Percentiles rank a stretch among this genome's conserved stretches.
phyloP scores from a whole-genome alignment of 2,329 filamentous ascomycete genomes.

The Claviceps paspali region DNA sequence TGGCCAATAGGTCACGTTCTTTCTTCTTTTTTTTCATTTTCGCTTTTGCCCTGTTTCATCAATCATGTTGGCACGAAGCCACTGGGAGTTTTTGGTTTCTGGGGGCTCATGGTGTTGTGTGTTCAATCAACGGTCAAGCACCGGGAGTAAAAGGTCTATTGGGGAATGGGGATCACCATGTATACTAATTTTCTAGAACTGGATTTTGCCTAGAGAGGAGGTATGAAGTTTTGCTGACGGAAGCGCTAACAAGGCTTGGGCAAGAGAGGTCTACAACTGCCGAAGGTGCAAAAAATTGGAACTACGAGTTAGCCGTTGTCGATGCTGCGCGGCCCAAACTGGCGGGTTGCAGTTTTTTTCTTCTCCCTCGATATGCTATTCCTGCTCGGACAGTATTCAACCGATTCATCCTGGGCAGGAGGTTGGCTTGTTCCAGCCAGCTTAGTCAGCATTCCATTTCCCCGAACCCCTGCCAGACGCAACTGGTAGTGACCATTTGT shows the following conservation, averaged over 20 bases:
- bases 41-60: neutral
- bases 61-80: neutral
- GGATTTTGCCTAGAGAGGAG: neutral
- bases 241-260: neutral
- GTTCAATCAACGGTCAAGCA: neutral
- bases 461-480: too few relatives aligned
- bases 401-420: too few relatives aligned
- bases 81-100: constrained; percentile 1
- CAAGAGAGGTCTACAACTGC: neutral
- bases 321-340: too few relatives aligned
- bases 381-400: too few relatives aligned
- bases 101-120: neutral
- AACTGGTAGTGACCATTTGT: too few relatives aligned
- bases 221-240: neutral
- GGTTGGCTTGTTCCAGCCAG: neutral
- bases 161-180: neutral
- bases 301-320: too few relatives aligned
- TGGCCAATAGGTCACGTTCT: neutral
- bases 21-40: neutral
- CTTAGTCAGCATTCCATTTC: neutral
- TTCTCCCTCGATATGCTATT: too few relatives aligned
- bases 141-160: constrained; percentile 1
- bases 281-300: neutral
- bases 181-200: constrained; percentile 2
- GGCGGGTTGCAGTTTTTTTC: too few relatives aligned